phyloP scores from a whole-genome alignment of 2,329 filamentous ascomycete species.

The Colletotrichum sp. region DNA sequence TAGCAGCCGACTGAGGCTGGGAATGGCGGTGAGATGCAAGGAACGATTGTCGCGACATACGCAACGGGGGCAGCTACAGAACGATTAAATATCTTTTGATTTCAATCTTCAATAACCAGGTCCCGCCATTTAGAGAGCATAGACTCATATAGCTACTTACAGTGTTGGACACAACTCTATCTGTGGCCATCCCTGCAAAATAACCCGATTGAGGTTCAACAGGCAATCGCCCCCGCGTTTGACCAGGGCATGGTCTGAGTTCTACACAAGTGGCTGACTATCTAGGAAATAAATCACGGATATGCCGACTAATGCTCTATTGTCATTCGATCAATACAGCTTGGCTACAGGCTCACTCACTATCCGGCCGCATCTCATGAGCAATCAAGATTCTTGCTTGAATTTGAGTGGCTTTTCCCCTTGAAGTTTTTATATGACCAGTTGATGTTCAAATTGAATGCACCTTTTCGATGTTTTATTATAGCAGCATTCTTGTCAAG shows the following conservation, averaged over 20 bases:
- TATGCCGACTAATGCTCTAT: neutral
- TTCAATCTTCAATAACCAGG: neutral
- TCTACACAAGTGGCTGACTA: neutral
- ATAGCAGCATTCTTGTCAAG: neutral
- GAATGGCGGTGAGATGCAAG: neutral
- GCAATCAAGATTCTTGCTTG: neutral
- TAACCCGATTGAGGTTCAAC: neutral
- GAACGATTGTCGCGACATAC: neutral
- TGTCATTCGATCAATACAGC: neutral
- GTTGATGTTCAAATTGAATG: neutral
- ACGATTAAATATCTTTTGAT: neutral
- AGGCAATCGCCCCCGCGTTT: neutral
- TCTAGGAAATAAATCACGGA: neutral
- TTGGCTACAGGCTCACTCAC: neutral
- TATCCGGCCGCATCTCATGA: neutral
- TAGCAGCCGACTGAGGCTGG: neutral
- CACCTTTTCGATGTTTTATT: fast-evolving
- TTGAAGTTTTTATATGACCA: neutral
- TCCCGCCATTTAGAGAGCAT: neutral
- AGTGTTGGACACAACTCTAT: neutral
- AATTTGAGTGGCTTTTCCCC: neutral
- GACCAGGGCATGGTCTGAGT: neutral
- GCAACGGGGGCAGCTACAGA: neutral
- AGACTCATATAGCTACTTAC: neutral
- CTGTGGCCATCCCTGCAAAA: neutral